Base-by-base conservation (phyloP, 805 yeast species). In the Ogataea minuta region DNA sequence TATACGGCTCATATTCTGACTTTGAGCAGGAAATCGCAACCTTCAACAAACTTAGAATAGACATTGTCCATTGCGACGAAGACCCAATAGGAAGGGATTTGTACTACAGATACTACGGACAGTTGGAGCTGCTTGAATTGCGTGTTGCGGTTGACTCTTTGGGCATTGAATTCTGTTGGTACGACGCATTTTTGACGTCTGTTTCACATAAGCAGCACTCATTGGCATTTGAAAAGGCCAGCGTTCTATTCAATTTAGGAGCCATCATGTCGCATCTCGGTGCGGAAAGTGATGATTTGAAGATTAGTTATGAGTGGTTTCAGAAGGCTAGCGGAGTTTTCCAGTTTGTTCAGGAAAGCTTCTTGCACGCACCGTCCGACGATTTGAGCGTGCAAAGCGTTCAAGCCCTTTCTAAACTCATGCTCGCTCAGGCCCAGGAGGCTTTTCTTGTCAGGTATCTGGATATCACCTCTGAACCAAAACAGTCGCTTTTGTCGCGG, bases 371-470 rank as follows among this genome's bases (percentile, higher is more conserved):
- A 0, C 96, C 98, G 1, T 77, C 89, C 4, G 67, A 72, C 4
- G 99, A 91, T 60, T 65, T 90, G 34, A 69, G 74, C 44, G 84
- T 83, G 23, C 77, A 81, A 15, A 79, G 87, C 0, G 76, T 86
- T 8, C 70, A 71, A 28, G 81, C 86, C 24, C 69, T 91, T 35
- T 59, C 71, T 11, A 73, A 72, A 47, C 59, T 90, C 39, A 78
- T 83, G 77, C 66, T 88, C 39, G 93, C 95, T 0, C 96, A 91
- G 59, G 87, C 93, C 3, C 96, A 90, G 57, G 96, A 93, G 49
- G 73, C 84, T 6, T 90, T 91, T 57, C 63, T 83, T 3, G 58
- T 81, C 53, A 82, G 78, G 48, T 76, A 79, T 7, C 56, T 87
- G 25, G 77, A 72, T 39, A 64, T 62, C 3, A 57, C 64, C 3